These are phyloP conservation scores for Saccharomycopsis phalli DNA, from an alignment of 1,139 yeast genomes.

Conservation along the genomic window DNA sequence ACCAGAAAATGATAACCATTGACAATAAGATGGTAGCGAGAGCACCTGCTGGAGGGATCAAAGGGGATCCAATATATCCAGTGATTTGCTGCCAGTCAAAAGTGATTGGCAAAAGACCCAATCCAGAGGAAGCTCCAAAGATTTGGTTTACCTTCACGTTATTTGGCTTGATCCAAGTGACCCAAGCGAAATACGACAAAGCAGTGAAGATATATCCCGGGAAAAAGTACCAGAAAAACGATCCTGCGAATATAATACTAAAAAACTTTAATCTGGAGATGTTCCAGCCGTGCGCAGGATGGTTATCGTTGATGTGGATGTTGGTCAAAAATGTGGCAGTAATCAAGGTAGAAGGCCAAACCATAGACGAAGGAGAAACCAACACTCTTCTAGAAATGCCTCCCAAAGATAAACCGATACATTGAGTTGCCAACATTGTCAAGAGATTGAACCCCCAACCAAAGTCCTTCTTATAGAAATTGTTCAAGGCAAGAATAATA, in stretches of 20 bases:
- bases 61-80: constrained; percentile 55
- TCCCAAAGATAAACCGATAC: constrained; percentile 58
- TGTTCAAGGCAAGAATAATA: constrained; percentile 43
- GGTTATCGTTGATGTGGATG: constrained; percentile 53
- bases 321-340: constrained; percentile 45
- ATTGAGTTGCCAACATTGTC: constrained; percentile 47
- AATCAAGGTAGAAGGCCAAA: constrained; percentile 52
- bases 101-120: constrained; percentile 54
- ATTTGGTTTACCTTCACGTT: constrained; percentile 51
- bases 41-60: constrained; percentile 58
- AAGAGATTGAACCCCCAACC: constrained; percentile 46
- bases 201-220: constrained; percentile 48
- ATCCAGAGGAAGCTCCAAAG: constrained; percentile 50
- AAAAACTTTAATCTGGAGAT: constrained; percentile 43
- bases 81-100: constrained; percentile 51
- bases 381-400: constrained; percentile 49
- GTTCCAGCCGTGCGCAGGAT: constrained; percentile 48
- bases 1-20: constrained; percentile 38
- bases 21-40: constrained; percentile 42
- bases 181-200: constrained; percentile 42
- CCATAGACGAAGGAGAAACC: constrained; percentile 53
- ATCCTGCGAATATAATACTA: constrained; percentile 29
- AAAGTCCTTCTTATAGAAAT: constrained; percentile 39
- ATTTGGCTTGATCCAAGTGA: constrained; percentile 48
- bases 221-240: constrained; percentile 47